Evolutionary conservation across 2,329 filamentous ascomycete genomes (phyloP), one percentile per base, ranked within the genome.

Genomic region (Teratosphaeria viscida): DNA sequence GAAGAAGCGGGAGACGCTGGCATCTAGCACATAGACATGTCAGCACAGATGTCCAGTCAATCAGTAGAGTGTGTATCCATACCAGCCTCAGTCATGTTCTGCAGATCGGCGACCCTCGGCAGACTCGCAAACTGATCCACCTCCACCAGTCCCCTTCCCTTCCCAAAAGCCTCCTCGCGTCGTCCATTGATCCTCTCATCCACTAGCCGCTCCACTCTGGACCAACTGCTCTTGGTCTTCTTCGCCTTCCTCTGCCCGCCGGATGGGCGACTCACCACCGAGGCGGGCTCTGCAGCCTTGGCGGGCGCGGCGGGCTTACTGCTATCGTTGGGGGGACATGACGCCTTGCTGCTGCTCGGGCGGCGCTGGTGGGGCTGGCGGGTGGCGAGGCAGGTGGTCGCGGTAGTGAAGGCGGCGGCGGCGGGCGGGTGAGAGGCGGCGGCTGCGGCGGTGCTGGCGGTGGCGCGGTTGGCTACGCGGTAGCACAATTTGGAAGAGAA

Each of bases 1-100:
- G 79, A 97, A 97, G 81, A 99, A 97, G 61, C 88, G 88, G 7
- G 92, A 94, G 54, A 96, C 80, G 64, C 88, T 87, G 62, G 97
- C 82, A 70, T 95, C 94, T 97, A 70, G 92, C 96, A 23, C 5
- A 6, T 5, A 61, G 29, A 52, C 27, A 55, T 5, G 63, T 12
- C 14, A 56, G 58, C 19, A 66, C 71, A 32, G 27, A 3, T 52
- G 26, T 5, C 29, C 29, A 5, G 29, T 32, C 54, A 27, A 11
- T 63, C 64, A 64, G 37, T 54, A 49, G 12, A 10, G 14, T 56
- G 14, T 57, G 54, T 61, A 47, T 52, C 23, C 59, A 47, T 55
- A 68, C 66, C 66, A 54, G 54, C 57, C 19, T 58, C 81, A 57
- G 84, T 81, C 65, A 92, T 80, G 75, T 90, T 84, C 64, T 87